Percentiles rank a stretch among this genome's conserved stretches.
phyloP scores from a whole-genome alignment of 2,329 filamentous ascomycete species.

The Kalmusia sp. region DNA sequence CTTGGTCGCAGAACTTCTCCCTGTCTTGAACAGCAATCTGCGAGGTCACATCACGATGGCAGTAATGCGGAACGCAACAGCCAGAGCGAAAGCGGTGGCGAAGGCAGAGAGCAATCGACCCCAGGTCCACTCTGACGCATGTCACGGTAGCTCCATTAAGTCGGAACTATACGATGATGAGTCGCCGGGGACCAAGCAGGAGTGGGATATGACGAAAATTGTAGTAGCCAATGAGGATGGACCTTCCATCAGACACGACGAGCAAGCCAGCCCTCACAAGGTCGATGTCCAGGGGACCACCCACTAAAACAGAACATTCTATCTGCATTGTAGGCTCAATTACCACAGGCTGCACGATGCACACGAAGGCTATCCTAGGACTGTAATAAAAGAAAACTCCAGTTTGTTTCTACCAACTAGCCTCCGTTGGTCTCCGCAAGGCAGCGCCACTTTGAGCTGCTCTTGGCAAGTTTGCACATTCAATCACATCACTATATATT shows the following conservation, averaged over 20 bases:
- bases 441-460: too few species aligned
- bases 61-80: neutral
- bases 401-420: too few species aligned
- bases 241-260: neutral
- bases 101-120: neutral
- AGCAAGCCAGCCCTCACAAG: neutral
- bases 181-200: neutral
- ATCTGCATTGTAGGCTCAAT: too few species aligned
- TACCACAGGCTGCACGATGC: too few species aligned
- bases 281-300: too few species aligned
- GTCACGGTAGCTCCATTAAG: neutral
- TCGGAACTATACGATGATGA: neutral
- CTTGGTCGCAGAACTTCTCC: neutral
- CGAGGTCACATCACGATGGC: neutral
- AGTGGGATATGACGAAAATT: neutral
- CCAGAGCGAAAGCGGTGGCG: neutral
- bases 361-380: too few species aligned
- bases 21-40: neutral
- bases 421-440: too few species aligned
- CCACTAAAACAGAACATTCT: too few species aligned
- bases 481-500: too few species aligned
- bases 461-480: too few species aligned
- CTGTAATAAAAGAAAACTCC: too few species aligned
- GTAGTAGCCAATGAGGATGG: neutral
- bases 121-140: neutral